Evolutionary conservation across 2,329 filamentous ascomycete genomes (phyloP), one percentile per base, ranked within the genome.

Genomic region (Huntiella decipiens): DNA sequence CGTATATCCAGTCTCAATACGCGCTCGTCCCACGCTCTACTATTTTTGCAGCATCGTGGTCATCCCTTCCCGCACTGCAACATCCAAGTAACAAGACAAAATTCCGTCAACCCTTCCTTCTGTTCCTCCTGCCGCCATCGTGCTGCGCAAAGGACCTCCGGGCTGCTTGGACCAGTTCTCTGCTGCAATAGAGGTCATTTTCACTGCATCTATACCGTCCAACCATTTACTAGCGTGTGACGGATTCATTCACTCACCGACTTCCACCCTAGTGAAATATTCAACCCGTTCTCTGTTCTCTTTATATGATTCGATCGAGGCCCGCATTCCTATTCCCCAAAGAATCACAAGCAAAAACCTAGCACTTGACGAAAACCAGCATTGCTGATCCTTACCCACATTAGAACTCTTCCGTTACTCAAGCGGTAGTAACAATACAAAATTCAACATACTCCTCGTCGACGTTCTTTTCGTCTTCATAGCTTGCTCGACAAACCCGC

Each of bases 141-240:
- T 38, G 43, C 34, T 28, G 12, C n/a, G 38, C 33, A 22, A 33
- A 39, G 8, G 22, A 28, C 22, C 22, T 7, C 39, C n/a, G n/a
- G 7, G 12, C 6, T 33, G 44, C 36, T 45, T 45, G 36, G 28
- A 34, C 15, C 42, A 28, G 22, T 28, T 40, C 31, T 34, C 42
- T 48, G 10, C 38, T 42, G 38, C 37, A 39, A 5, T 4, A 43
- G 11, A 34, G 40, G 12, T 8, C 31, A 16, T 13, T 17, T 31
- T 16, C 19, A 8, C 15, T 43, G 40, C 40, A 32, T 43, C 31
- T 34, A 15, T 44, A 19, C 15, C 37, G 19, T 37, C 37, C 44
- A 45, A 45, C 19, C 35, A 45, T 45, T 28, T 32, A 37, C 41
- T 43, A 43, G 43, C 46, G 46, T 43, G 41, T 22, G 31, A 16